Base-by-base conservation (phyloP, 352 stramenopile species). In the Globisporangium alternatum region DNA sequence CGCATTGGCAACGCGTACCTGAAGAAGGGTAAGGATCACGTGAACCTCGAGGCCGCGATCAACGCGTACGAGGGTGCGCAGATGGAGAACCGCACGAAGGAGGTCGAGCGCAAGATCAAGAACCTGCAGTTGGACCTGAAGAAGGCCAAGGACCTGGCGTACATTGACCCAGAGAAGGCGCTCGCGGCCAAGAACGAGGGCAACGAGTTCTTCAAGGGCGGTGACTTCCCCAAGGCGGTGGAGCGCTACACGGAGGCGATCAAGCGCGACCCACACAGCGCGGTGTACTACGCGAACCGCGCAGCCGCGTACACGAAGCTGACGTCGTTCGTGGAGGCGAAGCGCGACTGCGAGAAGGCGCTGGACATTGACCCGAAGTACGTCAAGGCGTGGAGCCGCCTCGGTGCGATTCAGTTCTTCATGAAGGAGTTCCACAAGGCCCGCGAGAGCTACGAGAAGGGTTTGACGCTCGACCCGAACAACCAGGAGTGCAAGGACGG, bases 371-470 rank as follows among this genome's bases (percentile, higher is more conserved):
- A 99, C 78, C 93, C 93, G 5, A 99, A 98, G 72, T 99, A 99
- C 74, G 97, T 99, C 45, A 99, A 99, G 83, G 97, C 97, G 13
- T 99, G 98, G 83, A 96, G 91, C 30, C 96, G 97, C 44, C 98
- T 99, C 71, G 98, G 97, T 21, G 97, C 98, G 63, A 99, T 99
- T 74, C 96, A 99, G 81, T 97, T 99, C 66, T 97, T 99, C 66
- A 98, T 99, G 88, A 99, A 99, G 84, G 97, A 99, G 68, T 98
- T 98, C 81, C 97, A 99, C 90, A 99, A 99, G 80, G 96, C 97
- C 17, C 88, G 98, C 53, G 93, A 99, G 68, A 97, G 88, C 47
- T 99, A 99, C 80, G 90, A 98, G 67, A 95, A 97, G 65, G 98
- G 98, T 9, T 75, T 99, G 48, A 75, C 90, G 47, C 66, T 99